phyloP scores from a whole-genome alignment of 306 rosid genomes.

The Abrus precatorius region DNA sequence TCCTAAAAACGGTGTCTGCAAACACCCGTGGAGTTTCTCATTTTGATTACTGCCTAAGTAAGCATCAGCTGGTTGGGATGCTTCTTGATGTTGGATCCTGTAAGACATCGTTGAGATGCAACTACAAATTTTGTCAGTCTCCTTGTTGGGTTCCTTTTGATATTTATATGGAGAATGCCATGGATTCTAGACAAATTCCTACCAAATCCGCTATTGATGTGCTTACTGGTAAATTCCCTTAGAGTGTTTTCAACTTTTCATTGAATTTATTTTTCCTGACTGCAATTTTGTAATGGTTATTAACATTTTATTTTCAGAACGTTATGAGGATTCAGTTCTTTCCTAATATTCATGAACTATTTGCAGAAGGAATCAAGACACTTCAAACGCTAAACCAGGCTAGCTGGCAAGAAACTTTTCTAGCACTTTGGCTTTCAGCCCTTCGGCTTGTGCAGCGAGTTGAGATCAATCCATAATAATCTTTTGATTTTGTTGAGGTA shows the following conservation, averaged over 20 bases:
- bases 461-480: constrained; percentile 58
- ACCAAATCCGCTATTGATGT: constrained; percentile 70
- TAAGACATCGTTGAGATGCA: constrained; percentile 53
- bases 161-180: constrained; percentile 77
- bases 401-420: constrained; percentile 86
- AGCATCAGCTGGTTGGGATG: constrained; percentile 60
- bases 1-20: constrained; percentile 61
- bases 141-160: constrained; percentile 80
- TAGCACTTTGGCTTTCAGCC: constrained; percentile 89
- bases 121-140: constrained; percentile 57
- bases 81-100: constrained; percentile 59
- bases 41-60: constrained; percentile 58
- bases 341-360: constrained; percentile 53
- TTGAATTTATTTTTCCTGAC: constrained; percentile 41
- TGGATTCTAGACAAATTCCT: constrained; percentile 79
- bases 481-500: constrained; percentile 42
- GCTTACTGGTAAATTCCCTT: constrained; percentile 62
- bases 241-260: constrained; percentile 14
- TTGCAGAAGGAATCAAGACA: constrained; percentile 74
- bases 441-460: constrained; percentile 94
- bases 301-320: constrained; percentile 34
- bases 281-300: constrained; percentile 25
- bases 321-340: constrained; percentile 33
- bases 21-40: constrained; percentile 62
- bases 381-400: constrained; percentile 80